Evolutionary conservation across 495 filamentous ascomycete species (phyloP), one percentile per base, ranked within the genome.

Genomic region (Hypoxylon fragiforme): DNA sequence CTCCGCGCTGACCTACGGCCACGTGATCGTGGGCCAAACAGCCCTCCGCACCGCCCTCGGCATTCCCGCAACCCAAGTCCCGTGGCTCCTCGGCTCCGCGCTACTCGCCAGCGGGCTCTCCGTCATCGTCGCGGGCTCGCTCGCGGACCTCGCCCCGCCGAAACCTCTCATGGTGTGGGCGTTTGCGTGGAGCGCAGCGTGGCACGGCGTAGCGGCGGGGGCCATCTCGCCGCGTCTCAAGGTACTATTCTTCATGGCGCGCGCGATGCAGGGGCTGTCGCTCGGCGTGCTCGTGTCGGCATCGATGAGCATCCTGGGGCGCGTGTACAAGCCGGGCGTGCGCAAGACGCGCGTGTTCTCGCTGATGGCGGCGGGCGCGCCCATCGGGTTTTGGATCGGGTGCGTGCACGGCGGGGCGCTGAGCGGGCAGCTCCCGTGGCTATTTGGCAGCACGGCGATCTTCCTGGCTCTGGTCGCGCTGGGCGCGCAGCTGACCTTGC

Each of bases 401-500:
- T 65, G 62, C 15, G 31, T 65, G 32, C 62, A 65, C n/a, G 62
- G 50, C 3, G 73, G 67, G 20, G 63, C 80, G 3, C 5, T 81
- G 8, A 80, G 78, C 0, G 67, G 65, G 1, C 69, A 77, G 0
- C 78, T 85, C 32, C 64, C 71, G 0, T 69, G 62, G 62, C 50
- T 65, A 66, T n/a, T 53, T 82, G 15, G 79, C 78, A 14, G 72
- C 80, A 28, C 67, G 73, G 50, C 59, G 3, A 45, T 76, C 62
- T 16, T 82, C 73, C 74, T 88, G 76, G 85, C 75, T 69, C 3
- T 88, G 77, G 83, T 72, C 73, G 6, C 86, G 70, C 56, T 87
- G 67, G 26, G 69, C 71, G 42, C 73, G 74, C 9, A 48, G 70
- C 7, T 51, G 73, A 15, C 75, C 65, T 11, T 69, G 60, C 38